A percentile compares a stretch with the other conserved stretches of the same genome.
Conservation (phyloP, 2,329 filamentous ascomycete species). For the Dothistroma pini region DNA sequence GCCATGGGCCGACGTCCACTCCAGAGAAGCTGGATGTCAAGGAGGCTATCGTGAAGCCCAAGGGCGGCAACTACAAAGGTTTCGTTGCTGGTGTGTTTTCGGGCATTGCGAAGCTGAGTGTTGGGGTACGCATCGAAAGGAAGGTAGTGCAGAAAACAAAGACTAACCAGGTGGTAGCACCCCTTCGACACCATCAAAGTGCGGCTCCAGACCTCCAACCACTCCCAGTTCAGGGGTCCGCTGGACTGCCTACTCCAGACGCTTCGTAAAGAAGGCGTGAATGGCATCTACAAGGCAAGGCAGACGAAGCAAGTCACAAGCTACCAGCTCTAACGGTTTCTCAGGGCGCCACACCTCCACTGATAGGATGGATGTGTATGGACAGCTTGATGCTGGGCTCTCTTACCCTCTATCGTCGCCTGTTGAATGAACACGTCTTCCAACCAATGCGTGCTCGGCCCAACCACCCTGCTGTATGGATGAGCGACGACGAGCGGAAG, state of each 20-base stretch:
- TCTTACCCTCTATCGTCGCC: conserved; percentile 80
- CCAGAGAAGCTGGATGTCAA: conserved; percentile 13
- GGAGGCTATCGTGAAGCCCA: conserved; percentile 19
- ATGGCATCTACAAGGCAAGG: conserved; percentile 84
- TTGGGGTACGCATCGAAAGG: conserved; percentile 51
- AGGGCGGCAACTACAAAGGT: conserved; percentile 71
- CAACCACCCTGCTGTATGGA: conserved; percentile 19
- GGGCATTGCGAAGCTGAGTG: conserved; percentile 79
- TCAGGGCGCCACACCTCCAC: conserved; percentile 62
- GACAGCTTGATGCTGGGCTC: conserved; percentile 90
- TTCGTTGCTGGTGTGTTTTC: conserved; percentile 97
- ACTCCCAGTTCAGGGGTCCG: conserved; percentile 76
- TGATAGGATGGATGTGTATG: conserved; percentile 99
- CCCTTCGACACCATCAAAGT: conserved; percentile 97
- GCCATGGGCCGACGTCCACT: conserved; percentile 20
- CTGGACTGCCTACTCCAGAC: conserved; percentile 83
- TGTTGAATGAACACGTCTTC: conserved; percentile 79
- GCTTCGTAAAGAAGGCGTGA: conserved; percentile 75
- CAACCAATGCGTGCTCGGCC: conserved; percentile 41
- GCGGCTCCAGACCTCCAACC: conserved; percentile 79
- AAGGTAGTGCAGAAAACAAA: not conserved
- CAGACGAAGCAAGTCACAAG: not conserved
- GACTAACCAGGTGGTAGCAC: conserved; percentile 46
- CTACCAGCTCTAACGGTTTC: not conserved
- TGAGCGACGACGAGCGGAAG: conserved; percentile 34